Evolutionary conservation across 352 stramenopile species (phyloP).

Genomic region (Achlya hypogyna): DNA sequence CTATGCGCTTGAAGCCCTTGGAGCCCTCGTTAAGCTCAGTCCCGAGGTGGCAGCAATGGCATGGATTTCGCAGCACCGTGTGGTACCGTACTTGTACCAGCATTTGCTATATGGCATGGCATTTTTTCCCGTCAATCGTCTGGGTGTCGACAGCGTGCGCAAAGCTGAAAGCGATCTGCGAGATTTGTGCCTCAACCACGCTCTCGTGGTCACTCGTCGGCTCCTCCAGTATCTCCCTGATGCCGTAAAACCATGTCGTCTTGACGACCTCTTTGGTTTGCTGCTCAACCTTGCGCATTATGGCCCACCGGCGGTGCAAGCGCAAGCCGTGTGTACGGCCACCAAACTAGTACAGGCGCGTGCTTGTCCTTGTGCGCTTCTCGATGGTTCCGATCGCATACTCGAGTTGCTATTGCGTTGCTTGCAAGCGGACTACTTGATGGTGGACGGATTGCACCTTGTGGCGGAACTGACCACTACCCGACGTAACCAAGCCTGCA

Average conservation of each 20-base stretch:
- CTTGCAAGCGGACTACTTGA: neutral
- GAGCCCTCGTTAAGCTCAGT: too few relatives aligned
- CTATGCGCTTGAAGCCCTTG: neutral
- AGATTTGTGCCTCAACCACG: neutral
- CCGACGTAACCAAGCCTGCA: neutral
- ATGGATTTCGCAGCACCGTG: neutral
- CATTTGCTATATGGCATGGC: neutral
- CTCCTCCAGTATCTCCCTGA: too few relatives aligned
- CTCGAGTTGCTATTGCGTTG: neutral
- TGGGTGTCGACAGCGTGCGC: neutral
- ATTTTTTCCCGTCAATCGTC: neutral
- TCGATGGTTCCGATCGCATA: neutral
- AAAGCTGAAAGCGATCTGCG: neutral
- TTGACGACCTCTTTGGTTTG: neutral
- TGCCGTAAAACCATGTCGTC: neutral
- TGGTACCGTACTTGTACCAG: neutral
- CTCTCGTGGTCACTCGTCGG: neutral
- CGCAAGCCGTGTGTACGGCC: neutral
- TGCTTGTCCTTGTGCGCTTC: neutral
- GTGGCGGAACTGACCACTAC: neutral
- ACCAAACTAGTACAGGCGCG: neutral
- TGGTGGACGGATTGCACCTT: neutral
- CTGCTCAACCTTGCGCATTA: neutral
- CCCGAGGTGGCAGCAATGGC: too few relatives aligned
- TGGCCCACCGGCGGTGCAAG: neutral